Evolutionary conservation across 352 stramenopile species (phyloP), one percentile per base, ranked within the genome.

Genomic region (Globisporangium cederbergense): DNA sequence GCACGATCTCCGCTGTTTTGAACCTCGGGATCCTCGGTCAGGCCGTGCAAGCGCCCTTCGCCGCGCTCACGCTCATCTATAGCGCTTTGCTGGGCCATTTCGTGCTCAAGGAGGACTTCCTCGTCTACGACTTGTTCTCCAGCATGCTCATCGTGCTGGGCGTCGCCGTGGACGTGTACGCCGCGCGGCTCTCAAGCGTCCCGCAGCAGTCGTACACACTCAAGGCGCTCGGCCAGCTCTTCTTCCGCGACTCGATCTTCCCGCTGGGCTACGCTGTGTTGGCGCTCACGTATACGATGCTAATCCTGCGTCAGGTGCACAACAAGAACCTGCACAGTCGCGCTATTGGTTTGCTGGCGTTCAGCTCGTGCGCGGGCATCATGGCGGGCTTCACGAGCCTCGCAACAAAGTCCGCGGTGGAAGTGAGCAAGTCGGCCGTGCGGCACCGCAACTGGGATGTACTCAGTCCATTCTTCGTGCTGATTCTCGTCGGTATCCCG

Each of bases 381-480:
- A 92, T 92, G 79, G 83, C 83, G 0, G 83, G 83, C 32, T 92
- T 90, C 59, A 90, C 83, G 18, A 90, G 81, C 45, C 71, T 92
- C 47, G 79, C 79, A n/a, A 89, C 81, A 61, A 92, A 92, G 60
- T 90, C 83, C 18, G 74, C 79, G 2, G 72, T 92, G 1, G 81
- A 90, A 61, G 80, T 92, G 14, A 65, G 74, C 65, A 89, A 88
- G 64, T 78, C 79, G 40, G 59, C 75, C 54, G 58, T 89, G 40
- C 60, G 59, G 0, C 51, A 73, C 43, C 66, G 79, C 56, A 68
- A 68, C 38, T 80, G 74, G 71, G 71, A 82, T 20, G 68, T 87
- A 38, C 71, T 89, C 14, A 89, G 83, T 63, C 83, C 81, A 36
- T 89, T 90, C 72, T 92, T 90, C 67, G 32, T 87, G 50, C 57